Evolutionary conservation across 2,329 filamentous ascomycete species (phyloP).

Genomic region (Hypoxylon sp.): DNA sequence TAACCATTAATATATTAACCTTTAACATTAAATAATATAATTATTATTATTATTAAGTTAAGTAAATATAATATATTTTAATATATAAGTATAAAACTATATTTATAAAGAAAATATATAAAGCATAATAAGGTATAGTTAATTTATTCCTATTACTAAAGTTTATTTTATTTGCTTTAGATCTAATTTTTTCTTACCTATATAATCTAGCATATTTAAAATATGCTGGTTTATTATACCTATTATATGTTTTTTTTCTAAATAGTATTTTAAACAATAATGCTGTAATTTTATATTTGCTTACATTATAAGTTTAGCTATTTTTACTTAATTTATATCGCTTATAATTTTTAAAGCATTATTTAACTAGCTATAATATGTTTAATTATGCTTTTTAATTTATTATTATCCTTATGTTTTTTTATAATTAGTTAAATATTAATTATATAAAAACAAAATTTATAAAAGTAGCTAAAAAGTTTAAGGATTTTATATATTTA

Average conservation of each 20-base stretch:
- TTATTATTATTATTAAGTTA: slow-evolving; percentile 5
- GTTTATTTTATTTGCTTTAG: not conserved
- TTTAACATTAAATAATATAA: slow-evolving; percentile 8
- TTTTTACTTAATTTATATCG: not conserved
- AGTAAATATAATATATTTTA: slow-evolving; percentile 8
- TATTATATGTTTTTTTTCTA: not conserved
- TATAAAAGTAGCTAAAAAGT: not conserved
- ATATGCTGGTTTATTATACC: not conserved
- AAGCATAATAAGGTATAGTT: not conserved
- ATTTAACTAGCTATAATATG: not conserved
- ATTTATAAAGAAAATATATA: slow-evolving; percentile 7
- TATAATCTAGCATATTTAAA: slow-evolving; percentile 9
- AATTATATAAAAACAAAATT: not conserved
- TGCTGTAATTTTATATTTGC: not conserved
- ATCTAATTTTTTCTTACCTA: slow-evolving; percentile 1
- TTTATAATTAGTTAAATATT: not conserved
- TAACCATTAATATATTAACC: not conserved
- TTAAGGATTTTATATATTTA: not conserved
- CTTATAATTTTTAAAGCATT: not conserved
- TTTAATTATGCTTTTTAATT: not conserved
- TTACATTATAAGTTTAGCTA: not conserved
- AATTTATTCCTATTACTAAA: slow-evolving; percentile 2
- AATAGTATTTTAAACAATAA: not conserved
- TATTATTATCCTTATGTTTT: not conserved
- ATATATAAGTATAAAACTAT: not conserved